Base-by-base conservation (phyloP, 1,139 yeast genomes). In the Geotrichum citri-aurantii region DNA sequence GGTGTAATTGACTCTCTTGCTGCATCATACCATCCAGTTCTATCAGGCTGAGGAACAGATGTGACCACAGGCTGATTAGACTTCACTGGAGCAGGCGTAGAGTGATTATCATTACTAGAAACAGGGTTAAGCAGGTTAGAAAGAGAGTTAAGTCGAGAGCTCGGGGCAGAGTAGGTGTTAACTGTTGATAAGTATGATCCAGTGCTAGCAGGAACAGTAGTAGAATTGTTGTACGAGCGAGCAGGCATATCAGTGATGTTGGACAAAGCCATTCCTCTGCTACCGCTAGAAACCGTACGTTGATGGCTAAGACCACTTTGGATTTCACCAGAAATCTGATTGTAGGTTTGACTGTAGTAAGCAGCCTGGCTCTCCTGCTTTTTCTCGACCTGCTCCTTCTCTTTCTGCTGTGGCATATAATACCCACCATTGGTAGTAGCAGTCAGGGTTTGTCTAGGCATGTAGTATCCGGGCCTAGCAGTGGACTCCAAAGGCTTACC, bases 361-460 rank as follows among this genome's bases (percentile, higher is more conserved):
- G 51, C 17, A 40, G 33, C 46, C 5, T 55, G 40, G 46, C n/a
- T 47, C 31, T 23, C 48, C 31, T 46, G 49, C 4, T 33, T 33
- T 21, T 33, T 37, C 3, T 1, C 21, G 2, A 17, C 17, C 14
- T 24, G 44, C 33, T 53, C 48, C 27, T 40, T 21, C 44, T 49
- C 49, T 19, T 54, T 14, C 19, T 37, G 59, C 47, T 48, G 37
- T 10, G 12, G 52, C 31, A 48, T n/a, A 19, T 48, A 49, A 42
- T 47, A 49, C 44, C 23, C 40, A 31, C 31, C 12, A 23, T 12
- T 14, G n/a, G 52, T 11, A n/a, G 48, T 14, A 12, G 49, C 40
- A 12, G 61, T 55, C 3, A 59, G 48, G 23, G 50, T 50, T 8
- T 56, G 61, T 51, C 54, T 55, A 8, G 59, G 60, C 31, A 58